phyloP scores from a whole-genome alignment of 257 asterid genomes.

The Primulina huaijiensis region DNA sequence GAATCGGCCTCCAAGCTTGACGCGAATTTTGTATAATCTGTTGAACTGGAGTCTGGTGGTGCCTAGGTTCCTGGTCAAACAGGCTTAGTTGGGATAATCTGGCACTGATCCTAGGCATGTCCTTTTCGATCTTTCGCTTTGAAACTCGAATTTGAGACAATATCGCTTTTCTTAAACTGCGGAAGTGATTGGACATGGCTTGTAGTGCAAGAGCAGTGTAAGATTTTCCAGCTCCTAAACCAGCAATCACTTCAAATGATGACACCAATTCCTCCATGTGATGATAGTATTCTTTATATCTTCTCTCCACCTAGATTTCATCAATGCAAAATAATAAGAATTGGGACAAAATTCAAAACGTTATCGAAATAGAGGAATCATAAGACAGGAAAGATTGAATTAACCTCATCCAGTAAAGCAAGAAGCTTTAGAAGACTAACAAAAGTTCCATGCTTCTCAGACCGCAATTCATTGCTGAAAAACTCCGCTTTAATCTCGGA shows the following conservation, averaged over 20 bases:
- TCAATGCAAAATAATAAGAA: not conserved
- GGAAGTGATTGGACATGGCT: slow-evolving; percentile 87
- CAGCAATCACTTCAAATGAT: slow-evolving; percentile 73
- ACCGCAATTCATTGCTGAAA: slow-evolving; percentile 36
- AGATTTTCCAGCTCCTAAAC: slow-evolving; percentile 65
- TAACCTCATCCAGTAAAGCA: slow-evolving; percentile 69
- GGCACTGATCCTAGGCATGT: slow-evolving; percentile 55
- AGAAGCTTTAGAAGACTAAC: slow-evolving; percentile 59
- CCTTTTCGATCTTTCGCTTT: slow-evolving; percentile 43
- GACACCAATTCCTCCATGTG: slow-evolving; percentile 58
- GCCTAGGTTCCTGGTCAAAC: slow-evolving; percentile 50
- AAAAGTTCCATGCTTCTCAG: slow-evolving; percentile 48
- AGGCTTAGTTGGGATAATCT: slow-evolving; percentile 58
- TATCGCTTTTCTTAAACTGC: slow-evolving; percentile 56
- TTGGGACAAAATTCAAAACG: not conserved
- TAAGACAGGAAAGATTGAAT: not conserved
- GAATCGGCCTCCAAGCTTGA: slow-evolving; percentile 76
- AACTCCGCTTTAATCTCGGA: slow-evolving; percentile 55
- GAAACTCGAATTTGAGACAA: slow-evolving; percentile 48
- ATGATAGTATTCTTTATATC: slow-evolving; percentile 65
- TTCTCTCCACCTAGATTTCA: slow-evolving; percentile 58
- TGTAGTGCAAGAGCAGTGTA: slow-evolving; percentile 80
- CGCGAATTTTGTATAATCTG: slow-evolving; percentile 47
- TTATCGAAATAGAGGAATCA: not conserved
- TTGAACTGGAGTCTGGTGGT: slow-evolving; percentile 40